Evolutionary conservation across 768 basidiomycete species (phyloP), one percentile per base, ranked within the genome.

Genomic region (Phaffia australis): DNA sequence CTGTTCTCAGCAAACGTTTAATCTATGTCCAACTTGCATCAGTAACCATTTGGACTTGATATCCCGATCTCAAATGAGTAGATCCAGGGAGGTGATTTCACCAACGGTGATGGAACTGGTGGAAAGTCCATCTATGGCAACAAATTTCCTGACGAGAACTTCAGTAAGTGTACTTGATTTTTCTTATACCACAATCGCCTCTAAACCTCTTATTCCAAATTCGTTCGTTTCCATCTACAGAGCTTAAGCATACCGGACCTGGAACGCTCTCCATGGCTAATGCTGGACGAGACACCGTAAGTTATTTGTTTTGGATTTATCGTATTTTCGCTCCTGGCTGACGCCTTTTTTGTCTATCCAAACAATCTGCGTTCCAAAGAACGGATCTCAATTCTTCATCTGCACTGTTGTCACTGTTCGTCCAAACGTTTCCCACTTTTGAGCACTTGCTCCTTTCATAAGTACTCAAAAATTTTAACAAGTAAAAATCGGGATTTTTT

Each of bases 21-120:
- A 29, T n/a, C 60, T 23, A 46, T 18, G 23, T 6, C 42, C 23
- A 25, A 47, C 42, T 48, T 42, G 25, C 19, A 8, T 42, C n/a
- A 16, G 32, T 32, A 14, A 19, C 57, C 3, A 19, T 35, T n/a
- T 56, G 23, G 8, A 27, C 21, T 18, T 32, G 18, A 5, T 19
- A 21, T 5, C 5, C 46, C 15, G 16, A 3, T 49, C 89, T 42
- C 35, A 42, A 42, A 42, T 42, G 35, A 42, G 11, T 42, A 88
- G 89, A 91, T 94, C 72, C 93, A 97, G 79, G 93, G 93, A 73
- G 94, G 94, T 79, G 94, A 97, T 79, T 99, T 97, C 79, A 95
- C 76, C 16, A 70, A 70, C 57, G 76, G 76, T 25, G 77, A 78
- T 63, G 76, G 76, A 35, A 76, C 75, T n/a, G 76, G 77, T 56